These are phyloP conservation scores for Corchorus capsularis DNA, from an alignment of 345 rosid genomes.

Conservation along the genomic window DNA sequence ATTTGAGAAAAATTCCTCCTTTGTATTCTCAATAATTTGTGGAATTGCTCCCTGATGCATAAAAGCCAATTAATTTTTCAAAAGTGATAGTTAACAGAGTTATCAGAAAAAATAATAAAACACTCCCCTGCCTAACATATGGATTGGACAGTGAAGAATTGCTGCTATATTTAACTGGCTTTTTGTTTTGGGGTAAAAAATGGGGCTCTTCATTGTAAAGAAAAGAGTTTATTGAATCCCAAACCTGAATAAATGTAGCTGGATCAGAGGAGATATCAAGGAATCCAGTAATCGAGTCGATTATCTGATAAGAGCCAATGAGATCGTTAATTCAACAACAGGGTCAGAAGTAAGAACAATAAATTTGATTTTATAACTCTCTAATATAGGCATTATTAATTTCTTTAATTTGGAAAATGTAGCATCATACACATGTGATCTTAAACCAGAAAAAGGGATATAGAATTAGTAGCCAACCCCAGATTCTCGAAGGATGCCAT, in stretches of 20 bases:
- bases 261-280: constrained; percentile 43
- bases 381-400: too few species aligned
- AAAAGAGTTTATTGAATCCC: constrained; percentile 1
- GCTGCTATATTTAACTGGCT: background rate
- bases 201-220: background rate
- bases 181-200: background rate
- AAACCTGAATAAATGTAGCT: constrained; percentile 56
- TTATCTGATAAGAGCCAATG: constrained; percentile 32
- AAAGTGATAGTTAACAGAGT: background rate
- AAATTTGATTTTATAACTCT: too few species aligned
- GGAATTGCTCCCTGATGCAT: constrained; percentile 67
- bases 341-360: too few species aligned
- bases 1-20: constrained; percentile 59
- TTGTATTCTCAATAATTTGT: constrained; percentile 57
- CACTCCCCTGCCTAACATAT: too few species aligned
- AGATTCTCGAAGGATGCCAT: constrained; percentile 41
- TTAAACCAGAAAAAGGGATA: background rate
- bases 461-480: constrained; percentile 39
- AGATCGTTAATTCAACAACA: background rate
- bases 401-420: background rate
- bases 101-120: too few species aligned
- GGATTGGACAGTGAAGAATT: too few species aligned
- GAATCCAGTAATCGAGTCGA: constrained; percentile 36
- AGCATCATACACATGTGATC: background rate
- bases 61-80: background rate